Percentiles rank a stretch among this genome's conserved stretches.
phyloP scores from a whole-genome alignment of 108 stramenopile genomes.

The Pelagomonas calceolata region DNA sequence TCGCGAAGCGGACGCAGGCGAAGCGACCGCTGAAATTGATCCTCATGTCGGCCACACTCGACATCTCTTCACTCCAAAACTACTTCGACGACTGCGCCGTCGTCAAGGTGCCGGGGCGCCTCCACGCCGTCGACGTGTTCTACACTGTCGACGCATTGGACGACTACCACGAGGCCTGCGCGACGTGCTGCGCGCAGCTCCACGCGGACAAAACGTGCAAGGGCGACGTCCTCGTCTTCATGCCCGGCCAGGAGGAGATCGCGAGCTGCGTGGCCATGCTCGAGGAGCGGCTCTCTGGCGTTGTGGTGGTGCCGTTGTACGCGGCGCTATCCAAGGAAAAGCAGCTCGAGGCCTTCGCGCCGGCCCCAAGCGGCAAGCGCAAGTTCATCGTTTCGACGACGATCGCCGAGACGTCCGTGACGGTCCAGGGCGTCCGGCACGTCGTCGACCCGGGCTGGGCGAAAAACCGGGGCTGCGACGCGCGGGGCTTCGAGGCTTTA shows the following conservation, averaged over 20 bases:
- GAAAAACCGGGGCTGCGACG: slow-evolving; percentile 81
- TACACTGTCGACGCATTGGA: slow-evolving; percentile 56
- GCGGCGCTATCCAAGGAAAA: slow-evolving; percentile 21
- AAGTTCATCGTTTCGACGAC: slow-evolving; percentile 58
- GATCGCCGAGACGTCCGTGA: slow-evolving; percentile 86
- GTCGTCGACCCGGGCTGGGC: slow-evolving; percentile 94
- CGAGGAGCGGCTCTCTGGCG: not conserved
- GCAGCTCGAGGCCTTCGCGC: not conserved
- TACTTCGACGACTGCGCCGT: slow-evolving; percentile 45
- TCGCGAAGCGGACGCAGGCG: slow-evolving; percentile 44
- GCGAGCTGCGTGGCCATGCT: slow-evolving; percentile 35
- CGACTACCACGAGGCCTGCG: slow-evolving; percentile 53
- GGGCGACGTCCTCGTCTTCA: slow-evolving; percentile 53
- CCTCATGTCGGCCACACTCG: slow-evolving; percentile 93
- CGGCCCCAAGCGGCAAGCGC: slow-evolving; percentile 14
- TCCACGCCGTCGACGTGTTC: slow-evolving; percentile 73
- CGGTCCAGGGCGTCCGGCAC: slow-evolving; percentile 69
- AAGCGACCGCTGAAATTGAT: slow-evolving; percentile 70
- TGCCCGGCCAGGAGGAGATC: slow-evolving; percentile 83
- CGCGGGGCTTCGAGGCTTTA: slow-evolving; percentile 63
- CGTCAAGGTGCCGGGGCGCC: slow-evolving; percentile 65
- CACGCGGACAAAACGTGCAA: slow-evolving; percentile 18
- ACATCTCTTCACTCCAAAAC: slow-evolving; percentile 48
- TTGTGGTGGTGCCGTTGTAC: too few species aligned
- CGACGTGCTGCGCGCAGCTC: slow-evolving; percentile 60